Evolutionary conservation across 352 stramenopile species (phyloP), one percentile per base, ranked within the genome.

Genomic region (Pythium insidiosum): DNA sequence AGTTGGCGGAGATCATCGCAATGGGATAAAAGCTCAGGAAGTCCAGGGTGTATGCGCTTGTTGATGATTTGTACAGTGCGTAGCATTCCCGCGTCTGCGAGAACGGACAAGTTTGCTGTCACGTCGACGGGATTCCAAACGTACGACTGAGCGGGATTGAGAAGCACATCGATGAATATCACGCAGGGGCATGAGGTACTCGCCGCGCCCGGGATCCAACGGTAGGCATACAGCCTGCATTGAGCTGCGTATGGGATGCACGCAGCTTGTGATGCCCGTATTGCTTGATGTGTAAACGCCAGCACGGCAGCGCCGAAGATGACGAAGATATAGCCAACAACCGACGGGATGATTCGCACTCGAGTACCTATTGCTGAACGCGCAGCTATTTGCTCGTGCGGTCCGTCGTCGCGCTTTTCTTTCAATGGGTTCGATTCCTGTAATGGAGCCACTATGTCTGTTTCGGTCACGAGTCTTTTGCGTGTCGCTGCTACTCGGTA

Each of bases 51-150:
- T n/a, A n/a, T n/a, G n/a, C n/a, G 53, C n/a, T n/a, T n/a, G 22
- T 81, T 77, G 25, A 73, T 64, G 7, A 81, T 23, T 6, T 73
- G 68, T 16, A 81, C 42, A 0, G 61, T 55, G 6, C 48, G 48
- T 7, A 80, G 49, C 22, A 64, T 47, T 5, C 71, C 68, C 6
- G 66, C 39, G 6, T 59, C 47, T 0, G 58, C 63, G 9, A 53
- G 50, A 16, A 67, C 36, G 1, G 46, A 30, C 1, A 71, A 50
- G 13, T 60, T 43, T 6, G 28, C 26, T 51, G 62, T 73, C n/a
- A 62, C 50, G 12, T 65, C 49, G 1, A 31, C 12, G 0, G 50
- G 23, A 43, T 63, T 6, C 40, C 58, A 18, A 18, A 56, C 1
- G 45, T 42, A 1, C 19, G 1, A 22, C 16, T 33, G 63, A 21